Base-by-base conservation (phyloP, 1,139 yeast species). In the Lodderomyces metapsilosis region DNA sequence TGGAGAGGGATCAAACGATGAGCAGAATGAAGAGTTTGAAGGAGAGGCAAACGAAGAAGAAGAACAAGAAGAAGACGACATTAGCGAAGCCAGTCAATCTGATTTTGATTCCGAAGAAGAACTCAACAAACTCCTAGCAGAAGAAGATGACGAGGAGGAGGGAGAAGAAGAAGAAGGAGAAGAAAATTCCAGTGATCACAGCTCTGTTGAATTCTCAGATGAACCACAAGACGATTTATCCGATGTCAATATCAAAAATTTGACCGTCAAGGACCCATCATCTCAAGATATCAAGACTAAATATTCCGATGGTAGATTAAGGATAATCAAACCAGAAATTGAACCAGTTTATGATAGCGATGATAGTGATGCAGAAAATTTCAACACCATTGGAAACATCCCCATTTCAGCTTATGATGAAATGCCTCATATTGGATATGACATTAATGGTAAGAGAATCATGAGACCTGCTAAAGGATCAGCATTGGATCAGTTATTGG, bases 401-500 rank as follows among this genome's bases (percentile, higher is more conserved):
- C 98, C 98, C 39, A 59, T 92, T 27, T 79, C 92, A 17, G 97
- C 96, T 1, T 92, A 92, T 60, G 99, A 92, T 42, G 95, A 89
- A 61, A 86, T 86, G 84, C 98, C 98, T 1, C 98, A 94, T 61
- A 82, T 92, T 50, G 98, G 98, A 42, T 92, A 92, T 64, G 94
- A 89, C 62, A 89, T 92, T 56, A 94, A 94, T 61, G 98, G 99
- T 57, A 91, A 89, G 62, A 80, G 98, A 58, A 89, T 92, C 55
- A 91, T 94, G 98, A 80, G 99, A 64, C 99, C 99, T 10, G 98
- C 98, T 12, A 86, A 88, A 57, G 96, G 96, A 7, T 82, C 95
- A 43, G 98, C 98, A 1, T 74, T 94, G 52, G 98, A 92, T 58
- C 85, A 84, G 53, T 74, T 92, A 49, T 71, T 94, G 50, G 98